Evolutionary conservation across 768 basidiomycete species (phyloP), one percentile per base, ranked within the genome.

Genomic region (Phylloporus arenicola): DNA sequence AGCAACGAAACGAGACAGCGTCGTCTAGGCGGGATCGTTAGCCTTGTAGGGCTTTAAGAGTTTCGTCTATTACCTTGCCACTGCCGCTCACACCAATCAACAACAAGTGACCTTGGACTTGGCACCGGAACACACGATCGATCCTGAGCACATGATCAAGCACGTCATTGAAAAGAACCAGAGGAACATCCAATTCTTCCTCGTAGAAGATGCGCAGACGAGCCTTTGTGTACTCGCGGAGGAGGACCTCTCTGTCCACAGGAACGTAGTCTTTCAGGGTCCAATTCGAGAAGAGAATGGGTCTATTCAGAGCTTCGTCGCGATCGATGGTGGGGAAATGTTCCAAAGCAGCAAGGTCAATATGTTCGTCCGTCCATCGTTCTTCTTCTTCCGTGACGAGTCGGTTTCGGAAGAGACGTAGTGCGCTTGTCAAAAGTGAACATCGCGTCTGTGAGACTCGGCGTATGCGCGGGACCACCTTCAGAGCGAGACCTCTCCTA

Each of bases 241-340:
- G n/a, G n/a, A n/a, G 81, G 29, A 81, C 76, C 60, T 96, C 95
- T 44, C 96, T 82, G 54, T 96, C 91, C 40, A 99, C 95, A 3
- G 96, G 86, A 41, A 98, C 83, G 67, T 98, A 98, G 64, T 97
- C 73, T 71, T 94, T 92, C 10, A 94, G 94, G 1, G 95, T 97
- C 96, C 96, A 99, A 68, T 98, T 98, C 19, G 96, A 98, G 77
- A 93, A 99, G 34, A 99, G 72, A 57, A 99, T 93, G 0, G 96
- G 96, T 14, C 96, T 82, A 29, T 57, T 69, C 24, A 99, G 78
- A 1, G 96, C 92, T 63, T 96, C 92, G 22, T 86, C 83, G 38
- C 78, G 78, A 64, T 90, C 83, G 67, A 96, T 88, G 3, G 88
- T 93, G 0, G 93, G 94, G 84, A 99, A 99, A 68, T 96, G 85